Base-by-base conservation (phyloP, 768 basidiomycete genomes). In the Phlegmacium glaucopus region DNA sequence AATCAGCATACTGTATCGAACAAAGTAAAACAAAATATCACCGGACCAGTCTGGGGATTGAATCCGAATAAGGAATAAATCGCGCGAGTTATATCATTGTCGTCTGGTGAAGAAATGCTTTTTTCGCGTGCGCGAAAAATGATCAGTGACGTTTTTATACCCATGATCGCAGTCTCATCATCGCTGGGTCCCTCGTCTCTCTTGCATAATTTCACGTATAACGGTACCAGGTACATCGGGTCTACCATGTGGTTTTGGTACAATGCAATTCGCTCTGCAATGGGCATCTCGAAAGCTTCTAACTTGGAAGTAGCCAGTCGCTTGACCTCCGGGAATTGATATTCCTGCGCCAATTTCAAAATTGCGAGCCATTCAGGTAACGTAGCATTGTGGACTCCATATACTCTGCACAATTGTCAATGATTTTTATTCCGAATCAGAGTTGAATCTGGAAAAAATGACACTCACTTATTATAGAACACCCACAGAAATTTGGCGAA, bases 401-500 rank as follows among this genome's bases (percentile, higher is more conserved):
- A 45, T 82, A 85, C 48, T 63, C 68, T 0, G 83, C 87, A 53
- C 11, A 36, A 50, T 18, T n/a, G n/a, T n/a, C n/a, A n/a, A n/a
- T n/a, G 26, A 42, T 6, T 25, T 18, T 25, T 18, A 36, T 41
- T 16, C n/a, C 42, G 29, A 13, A 9, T n/a, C 2, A 42, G 22
- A 13, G 45, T 9, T 11, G 6, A 12, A 6, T 15, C 9, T 22
- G 13, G 13, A 26, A 16, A 4, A 25, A 32, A 28, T 17, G 0
- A 4, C 32, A 17, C 79, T 45, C 50, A 84, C 83, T 72, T 68
- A 44, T 83, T 82, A 43, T 85, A 85, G 41, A 85, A 81, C 0
- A 84, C 72, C 78, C 77, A 83, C 0, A 82, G 61, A 39, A 85
- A 77, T 0, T 74, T 72, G 12, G 73, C 68, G 44, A 84, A 81